Evolutionary conservation across 805 yeast genomes (phyloP).

Genomic region (Wickerhamomyces rabaulensis): DNA sequence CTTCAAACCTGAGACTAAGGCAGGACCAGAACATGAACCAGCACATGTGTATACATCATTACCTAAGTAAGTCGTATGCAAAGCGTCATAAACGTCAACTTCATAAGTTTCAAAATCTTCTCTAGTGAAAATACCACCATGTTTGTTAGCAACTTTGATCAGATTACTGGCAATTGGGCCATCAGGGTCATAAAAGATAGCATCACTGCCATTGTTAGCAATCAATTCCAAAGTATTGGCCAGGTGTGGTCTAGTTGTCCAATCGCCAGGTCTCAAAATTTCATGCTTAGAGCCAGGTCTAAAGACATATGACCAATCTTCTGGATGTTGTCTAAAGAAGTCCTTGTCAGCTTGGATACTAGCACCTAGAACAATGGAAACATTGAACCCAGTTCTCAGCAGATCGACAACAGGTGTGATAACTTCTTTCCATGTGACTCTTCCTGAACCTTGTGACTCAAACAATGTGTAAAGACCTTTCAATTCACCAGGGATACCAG

Average conservation of each 20-base stretch:
- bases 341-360: constrained; percentile 37
- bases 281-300: constrained; percentile 26
- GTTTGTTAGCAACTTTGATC: constrained; percentile 39
- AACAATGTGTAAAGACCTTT: constrained; percentile 70
- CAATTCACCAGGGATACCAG: constrained; percentile 88
- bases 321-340: constrained; percentile 25
- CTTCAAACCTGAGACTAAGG: constrained; percentile 68
- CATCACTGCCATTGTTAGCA: constrained; percentile 74
- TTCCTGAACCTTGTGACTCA: constrained; percentile 63
- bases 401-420: constrained; percentile 69
- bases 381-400: constrained; percentile 60
- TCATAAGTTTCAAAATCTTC: constrained; percentile 66
- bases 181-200: constrained; percentile 75
- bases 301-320: constrained; percentile 56
- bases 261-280: constrained; percentile 52
- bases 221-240: constrained; percentile 65
- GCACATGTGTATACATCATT: constrained; percentile 49
- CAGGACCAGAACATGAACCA: constrained; percentile 84
- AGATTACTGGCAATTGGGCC: constrained; percentile 67
- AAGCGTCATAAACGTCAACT: constrained; percentile 37
- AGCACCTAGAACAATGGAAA: constrained; percentile 38
- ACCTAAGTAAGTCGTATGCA: constrained; percentile 36
- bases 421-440: constrained; percentile 64
- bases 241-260: constrained; percentile 49
- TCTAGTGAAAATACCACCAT: constrained; percentile 62